Evolutionary conservation across 2,329 filamentous ascomycete genomes (phyloP), one percentile per base, ranked within the genome.

Genomic region (Claviceps sp.): DNA sequence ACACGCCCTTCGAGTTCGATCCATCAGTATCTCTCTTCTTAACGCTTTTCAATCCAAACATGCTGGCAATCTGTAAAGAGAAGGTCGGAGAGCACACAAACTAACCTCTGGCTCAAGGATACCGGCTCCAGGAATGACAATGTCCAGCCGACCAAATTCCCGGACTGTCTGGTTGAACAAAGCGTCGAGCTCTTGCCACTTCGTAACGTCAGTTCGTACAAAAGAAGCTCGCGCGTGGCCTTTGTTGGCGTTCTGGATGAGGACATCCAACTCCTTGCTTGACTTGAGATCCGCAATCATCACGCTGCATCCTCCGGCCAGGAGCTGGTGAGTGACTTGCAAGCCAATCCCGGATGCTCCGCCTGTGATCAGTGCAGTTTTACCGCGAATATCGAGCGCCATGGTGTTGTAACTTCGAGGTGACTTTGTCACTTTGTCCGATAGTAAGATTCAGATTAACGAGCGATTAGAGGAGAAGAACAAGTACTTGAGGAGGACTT

Each of bases 211-310:
- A 11, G 66, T 68, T 55, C 61, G 57, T 30, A 64, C 58, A 55
- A 68, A 70, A n/a, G 66, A 52, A 5, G 60, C 65, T 30, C 59
- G 56, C 3, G 59, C 50, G 30, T 51, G 51, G 37, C 62, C 52
- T 13, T 41, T 37, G 2, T 39, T 13, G 22, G 2, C 19, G 16
- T 14, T 10, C 7, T 41, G 16, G 16, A 47, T 10, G n/a, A 53
- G 48, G 14, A 17, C 22, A 14, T 47, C 17, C 24, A 67, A 62
- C 56, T 68, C 65, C 1, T 64, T 61, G 0, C 65, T 64, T 0
- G 70, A 59, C 7, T 58, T 51, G 0, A 70, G 53, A 57, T 71
- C 68, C 47, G 63, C 68, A 34, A 70, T 54, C 11, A 69, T 54
- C 42, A 71, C 68, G 52, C 65, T 67, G 57, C 67, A 69, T 44